Base-by-base conservation (phyloP, 2,329 filamentous ascomycete species). In the Curvularia eragrostidis region DNA sequence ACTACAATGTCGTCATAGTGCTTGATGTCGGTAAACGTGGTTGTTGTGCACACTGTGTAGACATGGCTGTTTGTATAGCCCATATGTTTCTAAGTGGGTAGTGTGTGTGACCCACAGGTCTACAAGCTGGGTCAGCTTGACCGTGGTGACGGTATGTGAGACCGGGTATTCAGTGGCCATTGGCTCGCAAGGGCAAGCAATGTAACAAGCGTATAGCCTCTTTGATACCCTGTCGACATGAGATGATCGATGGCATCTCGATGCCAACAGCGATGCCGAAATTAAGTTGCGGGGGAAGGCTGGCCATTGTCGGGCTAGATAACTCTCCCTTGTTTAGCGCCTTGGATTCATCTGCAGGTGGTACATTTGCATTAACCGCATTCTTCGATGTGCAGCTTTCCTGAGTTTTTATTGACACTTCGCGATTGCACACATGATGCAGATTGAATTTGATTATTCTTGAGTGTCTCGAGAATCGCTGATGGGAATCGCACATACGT, bases 231-330 rank as follows among this genome's bases (percentile, higher is more conserved):
- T 18, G 18, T 43, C 18, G 26, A 36, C n/a, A 42, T 12, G 19
- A 13, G 21, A 10, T 26, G 24, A 44, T 54, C 28, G 13, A 51
- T 28, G 18, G 28, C n/a, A 28, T 18, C 7, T 48, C 8, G 28
- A 53, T 48, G 43, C 28, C 43, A 42, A 36, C 19, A 41, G 8
- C 36, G 49, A 44, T 34, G 18, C 52, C 19, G 50, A 26, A 30
- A 48, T 38, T 53, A 21, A 53, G 36, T 48, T 48, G 54, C 50
- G 49, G 54, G 50, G 49, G 48, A 53, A 13, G 15, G 21, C 23
- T 48, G 50, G 3, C n/a, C 49, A 39, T 26, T 28, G 43, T 38
- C 30, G 28, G 21, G 18, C 38, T 48, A 54, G 50, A 42, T 38
- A 41, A 50, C 32, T 32, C n/a, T 38, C n/a, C 50, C 38, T 48